These are phyloP conservation scores for Funneliformis mosseae DNA, from an alignment of 192 early-diverging fungal species.

Conservation along the genomic window DNA sequence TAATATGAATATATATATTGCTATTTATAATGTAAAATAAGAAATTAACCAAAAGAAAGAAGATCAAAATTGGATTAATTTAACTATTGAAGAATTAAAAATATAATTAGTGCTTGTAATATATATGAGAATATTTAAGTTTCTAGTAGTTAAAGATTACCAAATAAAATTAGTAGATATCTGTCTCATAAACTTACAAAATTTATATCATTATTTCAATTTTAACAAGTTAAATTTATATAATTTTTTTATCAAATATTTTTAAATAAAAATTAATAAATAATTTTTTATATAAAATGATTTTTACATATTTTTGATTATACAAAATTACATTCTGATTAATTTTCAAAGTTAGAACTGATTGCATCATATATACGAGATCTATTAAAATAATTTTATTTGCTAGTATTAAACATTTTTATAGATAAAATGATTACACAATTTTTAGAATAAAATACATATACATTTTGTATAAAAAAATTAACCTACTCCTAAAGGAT, in stretches of 20 bases:
- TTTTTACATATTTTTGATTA: slow-evolving; percentile 33
- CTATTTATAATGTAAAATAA: background rate
- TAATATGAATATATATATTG: too few relatives aligned
- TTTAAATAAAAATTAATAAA: background rate
- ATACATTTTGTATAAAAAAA: slow-evolving; percentile 38
- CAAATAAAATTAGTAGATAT: background rate
- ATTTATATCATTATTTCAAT: background rate
- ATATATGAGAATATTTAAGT: slow-evolving; percentile 1
- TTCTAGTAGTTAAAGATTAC: background rate
- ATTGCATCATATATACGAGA: slow-evolving; percentile 24
- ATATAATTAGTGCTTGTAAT: background rate
- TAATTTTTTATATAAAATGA: slow-evolving; percentile 20
- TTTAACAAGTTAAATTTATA: background rate
- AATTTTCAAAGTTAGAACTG: slow-evolving; percentile 33
- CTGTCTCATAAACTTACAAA: background rate
- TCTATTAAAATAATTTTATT: slow-evolving; percentile 32
- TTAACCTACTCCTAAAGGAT: slow-evolving; percentile 40
- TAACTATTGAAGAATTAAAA: background rate
- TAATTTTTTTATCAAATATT: background rate
- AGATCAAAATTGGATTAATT: background rate
- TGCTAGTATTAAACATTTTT: slow-evolving; percentile 31
- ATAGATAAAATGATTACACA: slow-evolving; percentile 42
- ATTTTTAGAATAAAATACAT: slow-evolving; percentile 35
- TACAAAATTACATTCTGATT: slow-evolving; percentile 4
- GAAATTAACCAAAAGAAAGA: too few relatives aligned